Percentiles rank a stretch among this genome's conserved stretches.
These are phyloP conservation scores for Plasmodium relictum DNA, from an alignment of 169 alveolate genomes.

Conservation along the genomic window DNA sequence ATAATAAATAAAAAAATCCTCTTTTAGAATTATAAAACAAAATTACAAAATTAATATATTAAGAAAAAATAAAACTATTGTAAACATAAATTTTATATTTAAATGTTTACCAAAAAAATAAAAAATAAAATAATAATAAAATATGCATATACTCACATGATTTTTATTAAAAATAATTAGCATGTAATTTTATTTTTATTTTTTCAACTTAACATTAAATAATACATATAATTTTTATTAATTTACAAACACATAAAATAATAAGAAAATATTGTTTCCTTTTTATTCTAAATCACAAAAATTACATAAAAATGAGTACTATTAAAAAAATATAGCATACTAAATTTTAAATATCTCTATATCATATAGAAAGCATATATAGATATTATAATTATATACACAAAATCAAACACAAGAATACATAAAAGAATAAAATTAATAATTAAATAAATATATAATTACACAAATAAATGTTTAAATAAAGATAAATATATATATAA, in stretches of 20 bases:
- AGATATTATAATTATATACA: no score
- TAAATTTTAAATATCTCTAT: neutral
- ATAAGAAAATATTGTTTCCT: neutral
- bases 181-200: neutral
- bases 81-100: neutral
- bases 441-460: no score
- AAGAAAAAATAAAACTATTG: slow-evolving; percentile 7
- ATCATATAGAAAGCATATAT: neutral
- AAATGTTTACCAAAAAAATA: neutral
- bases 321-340: neutral
- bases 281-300: neutral
- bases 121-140: slow-evolving; percentile 1
- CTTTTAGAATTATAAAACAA: slow-evolving; percentile 17
- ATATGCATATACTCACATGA: neutral
- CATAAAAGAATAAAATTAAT: no score
- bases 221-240: neutral
- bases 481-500: no score
- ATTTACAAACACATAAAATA: slow-evolving; percentile 1
- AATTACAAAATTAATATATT: neutral
- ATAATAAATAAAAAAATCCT: neutral
- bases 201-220: no score
- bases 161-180: slow-evolving; percentile 1
- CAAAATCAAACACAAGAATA: no score
- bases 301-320: neutral
- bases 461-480: no score